Conservation (phyloP, 495 filamentous ascomycete species). For the Trichoderma erinaceum region DNA sequence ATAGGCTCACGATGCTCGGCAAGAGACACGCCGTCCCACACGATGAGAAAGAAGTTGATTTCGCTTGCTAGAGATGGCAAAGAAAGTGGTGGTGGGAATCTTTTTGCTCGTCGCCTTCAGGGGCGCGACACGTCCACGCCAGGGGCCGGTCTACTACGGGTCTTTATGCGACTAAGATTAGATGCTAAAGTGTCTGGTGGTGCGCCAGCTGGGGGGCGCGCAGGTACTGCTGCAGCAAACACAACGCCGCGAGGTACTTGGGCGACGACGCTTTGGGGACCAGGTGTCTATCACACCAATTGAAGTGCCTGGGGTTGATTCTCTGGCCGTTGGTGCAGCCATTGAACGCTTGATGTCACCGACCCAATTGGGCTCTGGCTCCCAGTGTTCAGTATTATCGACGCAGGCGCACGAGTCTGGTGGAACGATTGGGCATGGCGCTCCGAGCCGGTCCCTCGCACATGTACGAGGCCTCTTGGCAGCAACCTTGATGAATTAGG, state of each 20-base stretch:
- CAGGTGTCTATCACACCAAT: neutral
- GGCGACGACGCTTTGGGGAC: neutral
- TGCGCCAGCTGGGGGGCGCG: neutral
- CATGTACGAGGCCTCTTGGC: neutral
- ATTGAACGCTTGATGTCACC: neutral
- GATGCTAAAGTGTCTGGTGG: conserved; percentile 5
- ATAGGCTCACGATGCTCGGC: conserved; percentile 1
- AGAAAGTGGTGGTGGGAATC: neutral
- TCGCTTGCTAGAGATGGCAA: conserved; percentile 9
- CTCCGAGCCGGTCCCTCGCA: neutral
- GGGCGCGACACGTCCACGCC: conserved; percentile 8
- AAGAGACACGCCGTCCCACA: conserved; percentile 8
- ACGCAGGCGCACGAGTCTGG: neutral
- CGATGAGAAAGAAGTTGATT: neutral
- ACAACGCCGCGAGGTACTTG: neutral
- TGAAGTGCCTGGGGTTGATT: conserved; percentile 1
- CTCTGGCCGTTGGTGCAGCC: neutral
- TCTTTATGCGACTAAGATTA: conserved; percentile 14
- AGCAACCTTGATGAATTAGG: neutral
- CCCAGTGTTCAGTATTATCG: neutral
- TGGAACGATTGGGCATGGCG: neutral
- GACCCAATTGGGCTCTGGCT: conserved; percentile 1
- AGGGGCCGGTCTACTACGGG: conserved; percentile 9
- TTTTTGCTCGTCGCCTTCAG: conserved; percentile 10
- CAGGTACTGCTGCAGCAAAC: neutral